Evolutionary conservation across 148 eudicot genomes (phyloP).

Genomic region (Fallopia convolvulus): DNA sequence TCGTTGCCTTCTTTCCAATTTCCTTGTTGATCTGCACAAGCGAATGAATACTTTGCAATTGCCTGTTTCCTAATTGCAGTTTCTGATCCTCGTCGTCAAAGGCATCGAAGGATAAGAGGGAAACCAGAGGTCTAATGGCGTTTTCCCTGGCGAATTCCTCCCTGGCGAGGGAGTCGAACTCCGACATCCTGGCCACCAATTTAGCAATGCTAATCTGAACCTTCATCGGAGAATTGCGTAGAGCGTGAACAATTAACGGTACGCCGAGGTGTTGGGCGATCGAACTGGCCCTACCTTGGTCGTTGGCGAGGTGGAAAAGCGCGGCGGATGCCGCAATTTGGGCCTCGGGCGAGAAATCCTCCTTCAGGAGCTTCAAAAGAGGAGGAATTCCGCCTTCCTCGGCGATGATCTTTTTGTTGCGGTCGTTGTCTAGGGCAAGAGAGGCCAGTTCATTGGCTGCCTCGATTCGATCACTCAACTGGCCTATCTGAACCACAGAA

Average conservation of each 20-base stretch:
- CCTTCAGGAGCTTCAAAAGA: slow-evolving; percentile 55
- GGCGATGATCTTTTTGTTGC: slow-evolving; percentile 63
- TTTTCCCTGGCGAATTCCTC: slow-evolving; percentile 81
- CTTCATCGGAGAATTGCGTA: slow-evolving; percentile 46
- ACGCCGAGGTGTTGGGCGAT: slow-evolving; percentile 39
- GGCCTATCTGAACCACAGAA: slow-evolving; percentile 37
- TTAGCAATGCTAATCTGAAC: slow-evolving; percentile 50
- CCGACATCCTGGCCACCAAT: slow-evolving; percentile 63
- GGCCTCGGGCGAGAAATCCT: slow-evolving; percentile 27
- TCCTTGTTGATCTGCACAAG: slow-evolving; percentile 23
- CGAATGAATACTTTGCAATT: slow-evolving; percentile 37
- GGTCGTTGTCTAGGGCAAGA: slow-evolving; percentile 58
- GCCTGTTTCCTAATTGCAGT: slow-evolving; percentile 20
- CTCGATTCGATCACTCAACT: slow-evolving; percentile 34
- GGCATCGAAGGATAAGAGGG: slow-evolving; percentile 47
- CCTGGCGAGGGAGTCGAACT: slow-evolving; percentile 28
- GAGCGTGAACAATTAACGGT: slow-evolving; percentile 39
- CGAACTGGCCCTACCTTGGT: slow-evolving; percentile 29
- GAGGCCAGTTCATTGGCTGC: slow-evolving; percentile 47
- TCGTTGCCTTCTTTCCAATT: slow-evolving; percentile 11
- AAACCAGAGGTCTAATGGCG: slow-evolving; percentile 60
- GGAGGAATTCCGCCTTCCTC: slow-evolving; percentile 76
- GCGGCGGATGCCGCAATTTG: slow-evolving; percentile 55
- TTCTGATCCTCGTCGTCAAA: slow-evolving; percentile 34
- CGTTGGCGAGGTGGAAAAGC: slow-evolving; percentile 34